phyloP scores from a whole-genome alignment of 2,329 filamentous ascomycete species.

The Exophiala bonariae region DNA sequence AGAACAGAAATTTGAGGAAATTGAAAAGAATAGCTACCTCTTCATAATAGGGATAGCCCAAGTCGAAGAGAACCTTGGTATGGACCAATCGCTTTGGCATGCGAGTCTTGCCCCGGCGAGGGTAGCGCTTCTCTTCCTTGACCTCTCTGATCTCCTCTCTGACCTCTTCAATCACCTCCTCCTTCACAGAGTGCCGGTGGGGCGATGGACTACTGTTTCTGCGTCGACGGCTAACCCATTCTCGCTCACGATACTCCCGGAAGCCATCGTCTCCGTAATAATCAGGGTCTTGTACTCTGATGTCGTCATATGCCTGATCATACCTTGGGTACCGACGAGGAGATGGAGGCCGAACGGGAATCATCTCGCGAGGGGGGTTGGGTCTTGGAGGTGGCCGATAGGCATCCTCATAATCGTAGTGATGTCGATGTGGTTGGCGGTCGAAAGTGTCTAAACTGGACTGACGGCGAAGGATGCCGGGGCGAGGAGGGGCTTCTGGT shows the following conservation, averaged over 20 bases:
- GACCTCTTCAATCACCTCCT: slow-evolving; percentile 28
- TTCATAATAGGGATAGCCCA: slow-evolving; percentile 83
- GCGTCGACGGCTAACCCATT: slow-evolving; percentile 48
- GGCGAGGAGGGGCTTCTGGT: slow-evolving; percentile 58
- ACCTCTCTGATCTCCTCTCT: slow-evolving; percentile 32
- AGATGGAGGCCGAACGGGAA: slow-evolving; percentile 66
- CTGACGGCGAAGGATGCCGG: slow-evolving; percentile 73
- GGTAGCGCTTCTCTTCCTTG: slow-evolving; percentile 60
- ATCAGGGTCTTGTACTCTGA: slow-evolving; percentile 66
- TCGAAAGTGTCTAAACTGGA: slow-evolving; percentile 91
- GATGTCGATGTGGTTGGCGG: slow-evolving; percentile 63
- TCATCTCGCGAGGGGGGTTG: slow-evolving; percentile 54
- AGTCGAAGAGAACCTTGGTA: slow-evolving; percentile 75
- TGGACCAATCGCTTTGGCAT: slow-evolving; percentile 81
- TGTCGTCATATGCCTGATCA: slow-evolving; percentile 64
- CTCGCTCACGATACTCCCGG: slow-evolving; percentile 64
- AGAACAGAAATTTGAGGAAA: background rate
- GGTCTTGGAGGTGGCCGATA: slow-evolving; percentile 36
- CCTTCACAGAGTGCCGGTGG: slow-evolving; percentile 25
- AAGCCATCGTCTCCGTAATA: slow-evolving; percentile 72
- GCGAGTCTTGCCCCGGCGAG: slow-evolving; percentile 84
- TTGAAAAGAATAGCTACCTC: slow-evolving; percentile 57
- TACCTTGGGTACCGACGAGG: slow-evolving; percentile 56
- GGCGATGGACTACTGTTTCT: slow-evolving; percentile 31
- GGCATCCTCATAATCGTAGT: slow-evolving; percentile 38